Base-by-base conservation (phyloP, 768 basidiomycete genomes). In the Phlebiopsis gigantea region DNA sequence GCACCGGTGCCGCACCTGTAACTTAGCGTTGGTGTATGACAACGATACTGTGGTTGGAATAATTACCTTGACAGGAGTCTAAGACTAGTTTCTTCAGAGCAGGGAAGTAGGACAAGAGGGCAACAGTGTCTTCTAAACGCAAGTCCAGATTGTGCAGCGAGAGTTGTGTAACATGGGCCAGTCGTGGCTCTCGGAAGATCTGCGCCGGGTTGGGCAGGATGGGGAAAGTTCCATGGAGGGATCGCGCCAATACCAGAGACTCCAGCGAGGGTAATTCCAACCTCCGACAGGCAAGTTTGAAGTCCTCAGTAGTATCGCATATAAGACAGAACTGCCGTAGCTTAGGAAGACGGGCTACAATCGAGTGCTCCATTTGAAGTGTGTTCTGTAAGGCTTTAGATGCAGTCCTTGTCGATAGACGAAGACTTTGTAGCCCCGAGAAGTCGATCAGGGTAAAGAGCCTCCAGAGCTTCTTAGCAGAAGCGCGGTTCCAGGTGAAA, bases 181-280 rank as follows among this genome's bases (percentile, higher is more conserved):
- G 74, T 49, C 80, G 80, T 5, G 82, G 81, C 66, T 84, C 80
- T 53, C 77, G 77, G 64, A 83, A 80, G 56, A 84, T 70, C 34
- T 70, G 74, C 65, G 82, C 79, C 26, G 80, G 72, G 28, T 76
- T 73, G 39, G 79, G 78, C 53, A 83, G 68, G 12, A 28, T 17
- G 1, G 6, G 17, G n/a, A 17, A 42, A 22, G 15, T 44, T 29
- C 8, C 26, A 19, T 42, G 24, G 19, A 5, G 6, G 22, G 29
- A 19, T 17, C 12, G 25, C 17, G 44, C 28, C 21, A 60, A 28
- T 4, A 17, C 21, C 4, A 60, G 51, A 8, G 28, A 15, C 19
- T 50, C 25, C 29, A 60, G 22, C 21, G 30, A 25, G 5, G 59
- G 56, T 57, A 82, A 73, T 41, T 69, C 57, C 58, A 81, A 72